Evolutionary conservation across 2,329 filamentous ascomycete species (phyloP).

Genomic region (Chaetomium sp.): DNA sequence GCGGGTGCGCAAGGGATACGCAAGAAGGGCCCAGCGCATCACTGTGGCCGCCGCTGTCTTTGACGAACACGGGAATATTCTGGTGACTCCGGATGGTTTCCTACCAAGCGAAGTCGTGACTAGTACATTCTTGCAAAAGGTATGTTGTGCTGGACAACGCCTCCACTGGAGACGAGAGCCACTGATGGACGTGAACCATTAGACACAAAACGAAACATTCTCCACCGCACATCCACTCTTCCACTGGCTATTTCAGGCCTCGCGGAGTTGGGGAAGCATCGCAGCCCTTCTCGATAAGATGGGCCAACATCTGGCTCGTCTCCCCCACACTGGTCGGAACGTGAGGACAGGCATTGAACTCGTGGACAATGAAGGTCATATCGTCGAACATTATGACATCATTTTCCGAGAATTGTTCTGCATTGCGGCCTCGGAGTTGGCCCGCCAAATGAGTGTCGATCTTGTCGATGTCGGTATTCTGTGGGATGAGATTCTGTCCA

Average conservation of each 20-base stretch:
- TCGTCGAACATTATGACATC: slow-evolving; percentile 63
- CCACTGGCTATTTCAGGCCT: slow-evolving; percentile 80
- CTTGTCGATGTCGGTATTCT: slow-evolving; percentile 60
- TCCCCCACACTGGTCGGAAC: slow-evolving; percentile 36
- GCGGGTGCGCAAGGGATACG: slow-evolving; percentile 46
- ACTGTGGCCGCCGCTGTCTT: slow-evolving; percentile 58
- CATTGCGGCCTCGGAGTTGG: slow-evolving; percentile 67
- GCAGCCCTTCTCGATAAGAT: slow-evolving; percentile 64
- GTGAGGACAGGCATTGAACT: slow-evolving; percentile 37
- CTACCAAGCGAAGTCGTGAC: slow-evolving; percentile 72
- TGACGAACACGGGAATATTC: slow-evolving; percentile 56
- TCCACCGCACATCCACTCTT: slow-evolving; percentile 71
- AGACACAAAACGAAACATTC: slow-evolving; percentile 66
- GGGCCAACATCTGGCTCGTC: slow-evolving; percentile 58
- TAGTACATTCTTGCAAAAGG: slow-evolving; percentile 64
- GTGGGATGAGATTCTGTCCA: slow-evolving; percentile 70
- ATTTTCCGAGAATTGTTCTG: slow-evolving; percentile 82
- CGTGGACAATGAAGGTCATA: slow-evolving; percentile 47
- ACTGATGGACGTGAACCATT: background rate
- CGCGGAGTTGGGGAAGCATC: slow-evolving; percentile 68
- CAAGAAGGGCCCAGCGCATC: slow-evolving; percentile 55
- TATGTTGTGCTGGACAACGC: slow-evolving; percentile 21
- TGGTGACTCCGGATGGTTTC: slow-evolving; percentile 64
- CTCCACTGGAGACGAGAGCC: background rate
- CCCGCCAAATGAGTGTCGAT: slow-evolving; percentile 56